Conservation (phyloP, 2,329 filamentous ascomycete species). For the Diaporthe citrichinensis region DNA sequence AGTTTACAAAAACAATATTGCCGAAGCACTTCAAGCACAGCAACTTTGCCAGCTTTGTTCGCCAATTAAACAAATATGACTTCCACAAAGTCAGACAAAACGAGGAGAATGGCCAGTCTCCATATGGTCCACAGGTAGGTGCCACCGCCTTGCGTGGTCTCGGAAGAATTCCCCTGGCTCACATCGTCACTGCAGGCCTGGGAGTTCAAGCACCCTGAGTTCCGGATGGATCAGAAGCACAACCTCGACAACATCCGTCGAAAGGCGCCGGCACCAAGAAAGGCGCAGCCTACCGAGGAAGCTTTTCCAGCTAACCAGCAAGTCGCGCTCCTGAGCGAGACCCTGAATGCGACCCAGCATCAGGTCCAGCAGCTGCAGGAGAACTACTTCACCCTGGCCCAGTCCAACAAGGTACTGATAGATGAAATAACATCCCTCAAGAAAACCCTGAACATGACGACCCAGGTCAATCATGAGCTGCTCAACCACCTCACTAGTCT, state of each 20-base stretch:
- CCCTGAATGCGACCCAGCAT: slow-evolving; percentile 90
- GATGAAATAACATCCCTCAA: slow-evolving; percentile 73
- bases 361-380: slow-evolving; percentile 91
- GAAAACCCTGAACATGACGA: slow-evolving; percentile 71
- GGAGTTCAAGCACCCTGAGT: slow-evolving; percentile 98
- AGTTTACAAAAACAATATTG: slow-evolving; percentile 96
- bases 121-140: slow-evolving; percentile 82
- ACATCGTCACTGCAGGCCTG: slow-evolving; percentile 72
- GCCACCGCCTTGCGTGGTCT: neutral
- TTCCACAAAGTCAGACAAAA: slow-evolving; percentile 98
- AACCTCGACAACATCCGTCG: slow-evolving; percentile 95
- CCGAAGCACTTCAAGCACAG: slow-evolving; percentile 99
- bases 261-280: slow-evolving; percentile 93
- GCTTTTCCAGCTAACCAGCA: slow-evolving; percentile 83
- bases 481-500: slow-evolving; percentile 68
- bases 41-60: slow-evolving; percentile 97
- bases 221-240: slow-evolving; percentile 95
- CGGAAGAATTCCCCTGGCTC: slow-evolving; percentile 46
- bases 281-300: slow-evolving; percentile 76
- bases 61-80: slow-evolving; percentile 96
- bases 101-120: slow-evolving; percentile 85
- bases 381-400: slow-evolving; percentile 82
- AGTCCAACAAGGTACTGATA: slow-evolving; percentile 73
- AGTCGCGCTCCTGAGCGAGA: slow-evolving; percentile 89
- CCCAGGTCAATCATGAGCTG: slow-evolving; percentile 70